Percentiles rank a stretch among this genome's conserved stretches.
These are phyloP conservation scores for Neoconidiobolus thromboides DNA, from an alignment of 371 early-diverging fungal genomes.

Conservation along the genomic window DNA sequence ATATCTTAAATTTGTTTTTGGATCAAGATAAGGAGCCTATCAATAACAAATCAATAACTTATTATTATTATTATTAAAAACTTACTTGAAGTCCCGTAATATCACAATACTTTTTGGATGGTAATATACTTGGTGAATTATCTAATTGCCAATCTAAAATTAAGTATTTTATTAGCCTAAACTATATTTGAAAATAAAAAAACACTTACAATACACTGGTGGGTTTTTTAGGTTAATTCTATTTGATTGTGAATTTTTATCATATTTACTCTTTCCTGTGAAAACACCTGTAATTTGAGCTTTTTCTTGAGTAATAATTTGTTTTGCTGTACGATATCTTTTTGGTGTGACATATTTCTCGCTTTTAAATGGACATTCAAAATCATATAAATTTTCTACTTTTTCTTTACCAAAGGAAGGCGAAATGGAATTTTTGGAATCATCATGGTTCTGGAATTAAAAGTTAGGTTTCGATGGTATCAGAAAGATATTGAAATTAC, in stretches of 20 bases:
- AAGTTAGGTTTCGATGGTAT: no score
- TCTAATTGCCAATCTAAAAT: constrained; percentile 55
- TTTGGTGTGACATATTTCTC: constrained; percentile 34
- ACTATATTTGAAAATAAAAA: neutral
- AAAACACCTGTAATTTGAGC: constrained; percentile 38
- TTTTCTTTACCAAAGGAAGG: neutral
- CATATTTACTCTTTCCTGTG: constrained; percentile 25
- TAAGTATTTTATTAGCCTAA: neutral
- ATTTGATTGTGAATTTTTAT: neutral
- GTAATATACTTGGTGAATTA: constrained; percentile 61
- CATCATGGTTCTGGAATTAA: no score
- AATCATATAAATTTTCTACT: neutral
- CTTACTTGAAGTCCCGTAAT: constrained; percentile 60
- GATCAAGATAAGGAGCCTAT: constrained; percentile 68
- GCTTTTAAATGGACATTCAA: constrained; percentile 40
- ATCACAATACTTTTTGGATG: constrained; percentile 81
- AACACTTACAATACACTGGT: neutral
- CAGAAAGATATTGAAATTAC: no score
- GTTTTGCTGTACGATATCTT: constrained; percentile 57
- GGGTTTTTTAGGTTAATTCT: neutral
- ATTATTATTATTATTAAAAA: neutral
- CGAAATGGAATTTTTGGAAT: no score
- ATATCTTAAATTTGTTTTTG: constrained; percentile 67
- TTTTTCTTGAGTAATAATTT: constrained; percentile 52
- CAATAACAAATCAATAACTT: neutral